These are phyloP conservation scores for Pezicula rhizophila DNA, from an alignment of 2,329 filamentous ascomycete species.

Conservation along the genomic window DNA sequence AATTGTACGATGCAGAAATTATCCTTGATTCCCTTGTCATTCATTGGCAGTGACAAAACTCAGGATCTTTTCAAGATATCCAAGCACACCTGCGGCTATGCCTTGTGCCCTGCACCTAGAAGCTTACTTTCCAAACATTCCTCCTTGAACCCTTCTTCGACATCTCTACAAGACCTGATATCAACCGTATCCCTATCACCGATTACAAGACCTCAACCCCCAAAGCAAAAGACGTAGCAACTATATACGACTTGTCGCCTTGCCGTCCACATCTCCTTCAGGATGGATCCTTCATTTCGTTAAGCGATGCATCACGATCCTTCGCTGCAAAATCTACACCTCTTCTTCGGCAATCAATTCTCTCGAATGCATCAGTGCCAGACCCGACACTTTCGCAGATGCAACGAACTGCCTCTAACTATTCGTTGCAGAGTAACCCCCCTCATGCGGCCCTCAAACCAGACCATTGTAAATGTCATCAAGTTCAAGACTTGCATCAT, in stretches of 20 bases:
- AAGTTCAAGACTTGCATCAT: neutral
- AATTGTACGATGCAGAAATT: conserved; percentile 1
- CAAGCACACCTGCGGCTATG: conserved; percentile 4
- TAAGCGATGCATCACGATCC: neutral
- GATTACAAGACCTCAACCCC: neutral
- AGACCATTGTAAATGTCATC: neutral
- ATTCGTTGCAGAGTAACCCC: too few relatives aligned
- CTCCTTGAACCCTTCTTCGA: conserved; percentile 5
- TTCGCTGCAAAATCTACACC: neutral
- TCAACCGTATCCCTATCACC: neutral
- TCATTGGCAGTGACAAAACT: conserved; percentile 1
- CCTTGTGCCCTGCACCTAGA: conserved; percentile 1
- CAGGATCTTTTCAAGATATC: conserved; percentile 3
- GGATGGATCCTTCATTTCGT: conserved; percentile 2
- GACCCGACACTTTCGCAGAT: too few relatives aligned
- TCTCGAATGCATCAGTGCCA: too few relatives aligned
- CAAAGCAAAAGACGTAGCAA: conserved; percentile 2
- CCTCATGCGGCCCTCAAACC: too few relatives aligned
- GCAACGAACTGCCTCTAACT: too few relatives aligned
- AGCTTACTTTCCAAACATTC: conserved; percentile 4
- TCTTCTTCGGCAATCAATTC: neutral
- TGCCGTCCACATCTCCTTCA: conserved; percentile 2
- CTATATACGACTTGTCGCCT: conserved; percentile 1
- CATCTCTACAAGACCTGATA: conserved; percentile 3
- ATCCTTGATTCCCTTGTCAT: conserved; percentile 4